Conservation (phyloP, 2,329 filamentous ascomycete species). For the Neocatenulostroma microsporum region DNA sequence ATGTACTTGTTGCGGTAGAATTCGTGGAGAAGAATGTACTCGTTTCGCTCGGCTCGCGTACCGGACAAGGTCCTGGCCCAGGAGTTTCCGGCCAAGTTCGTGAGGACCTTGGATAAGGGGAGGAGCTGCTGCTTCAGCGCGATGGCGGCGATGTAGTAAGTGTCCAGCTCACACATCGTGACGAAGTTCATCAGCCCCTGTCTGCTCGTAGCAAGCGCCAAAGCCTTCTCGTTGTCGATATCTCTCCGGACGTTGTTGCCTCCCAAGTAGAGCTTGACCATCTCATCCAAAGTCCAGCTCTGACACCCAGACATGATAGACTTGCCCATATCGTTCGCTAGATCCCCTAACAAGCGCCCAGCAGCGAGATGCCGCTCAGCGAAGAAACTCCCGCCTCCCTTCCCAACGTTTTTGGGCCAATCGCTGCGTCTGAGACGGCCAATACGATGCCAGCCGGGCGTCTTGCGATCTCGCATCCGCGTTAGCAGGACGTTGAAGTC, state of each 20-base stretch:
- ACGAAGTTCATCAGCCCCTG: constrained; percentile 89
- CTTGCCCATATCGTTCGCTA: constrained; percentile 94
- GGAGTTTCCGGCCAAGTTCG: constrained; percentile 93
- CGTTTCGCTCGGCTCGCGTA: constrained; percentile 93
- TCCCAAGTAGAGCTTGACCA: constrained; percentile 84
- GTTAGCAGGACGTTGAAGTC: constrained; percentile 88
- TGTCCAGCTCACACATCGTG: constrained; percentile 88
- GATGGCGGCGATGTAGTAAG: constrained; percentile 88
- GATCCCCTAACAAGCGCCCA: constrained; percentile 83
- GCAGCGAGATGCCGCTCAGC: constrained; percentile 83
- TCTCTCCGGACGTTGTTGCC: constrained; percentile 67
- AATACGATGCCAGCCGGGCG: constrained; percentile 88
- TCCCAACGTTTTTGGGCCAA: constrained; percentile 83
- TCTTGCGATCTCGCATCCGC: constrained; percentile 81
- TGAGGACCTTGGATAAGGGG: constrained; percentile 87
- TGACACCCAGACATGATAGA: constrained; percentile 96
- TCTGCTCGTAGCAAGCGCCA: constrained; percentile 72
- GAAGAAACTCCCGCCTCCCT: constrained; percentile 82
- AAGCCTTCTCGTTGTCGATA: constrained; percentile 75
- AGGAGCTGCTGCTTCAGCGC: constrained; percentile 85
- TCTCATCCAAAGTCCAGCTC: constrained; percentile 95
- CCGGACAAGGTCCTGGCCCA: constrained; percentile 95
- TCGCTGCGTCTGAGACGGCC: constrained; percentile 73
- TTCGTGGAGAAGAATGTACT: constrained; percentile 97
- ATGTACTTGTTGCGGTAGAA: constrained; percentile 97